A percentile compares a stretch with the other conserved stretches of the same genome.
phyloP scores from a whole-genome alignment of 495 filamentous ascomycete genomes.

The Penicilliopsis zonata region DNA sequence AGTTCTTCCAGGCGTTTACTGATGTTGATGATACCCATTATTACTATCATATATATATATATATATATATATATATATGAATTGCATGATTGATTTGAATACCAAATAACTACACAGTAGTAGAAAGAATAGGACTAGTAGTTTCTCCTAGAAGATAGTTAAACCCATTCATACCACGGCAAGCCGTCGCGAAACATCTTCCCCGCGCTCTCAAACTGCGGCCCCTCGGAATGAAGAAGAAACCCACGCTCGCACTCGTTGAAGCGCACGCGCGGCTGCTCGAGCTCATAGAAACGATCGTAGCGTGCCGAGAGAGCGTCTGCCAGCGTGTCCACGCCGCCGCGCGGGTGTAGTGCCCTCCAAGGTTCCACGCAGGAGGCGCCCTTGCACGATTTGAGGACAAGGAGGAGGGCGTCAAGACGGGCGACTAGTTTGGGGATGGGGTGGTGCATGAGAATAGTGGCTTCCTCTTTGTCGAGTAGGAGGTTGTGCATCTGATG shows the following conservation, averaged over 20 bases:
- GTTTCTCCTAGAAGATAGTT: too few species aligned
- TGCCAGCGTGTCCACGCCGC: slow-evolving; percentile 21
- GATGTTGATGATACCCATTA: too few species aligned
- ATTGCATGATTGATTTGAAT: too few species aligned
- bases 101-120: too few species aligned
- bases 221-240: slow-evolving; percentile 46
- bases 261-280: slow-evolving; percentile 40
- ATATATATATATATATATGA: too few species aligned
- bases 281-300: slow-evolving; percentile 47
- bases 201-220: too few species aligned
- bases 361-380: slow-evolving; percentile 41
- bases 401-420: slow-evolving; percentile 45
- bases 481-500: slow-evolving; percentile 42
- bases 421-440: slow-evolving; percentile 32
- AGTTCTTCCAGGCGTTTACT: too few species aligned
- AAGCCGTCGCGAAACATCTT: too few species aligned
- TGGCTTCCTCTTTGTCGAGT: slow-evolving; percentile 8
- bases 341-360: slow-evolving; percentile 40
- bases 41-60: too few species aligned
- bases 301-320: slow-evolving; percentile 34
- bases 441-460: slow-evolving; percentile 11
- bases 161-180: too few species aligned
- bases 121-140: too few species aligned
- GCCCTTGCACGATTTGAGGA: slow-evolving; percentile 47
- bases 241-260: slow-evolving; percentile 47